Evolutionary conservation across 352 stramenopile species (phyloP).

Genomic region (Phytophthora niederhauseri): DNA sequence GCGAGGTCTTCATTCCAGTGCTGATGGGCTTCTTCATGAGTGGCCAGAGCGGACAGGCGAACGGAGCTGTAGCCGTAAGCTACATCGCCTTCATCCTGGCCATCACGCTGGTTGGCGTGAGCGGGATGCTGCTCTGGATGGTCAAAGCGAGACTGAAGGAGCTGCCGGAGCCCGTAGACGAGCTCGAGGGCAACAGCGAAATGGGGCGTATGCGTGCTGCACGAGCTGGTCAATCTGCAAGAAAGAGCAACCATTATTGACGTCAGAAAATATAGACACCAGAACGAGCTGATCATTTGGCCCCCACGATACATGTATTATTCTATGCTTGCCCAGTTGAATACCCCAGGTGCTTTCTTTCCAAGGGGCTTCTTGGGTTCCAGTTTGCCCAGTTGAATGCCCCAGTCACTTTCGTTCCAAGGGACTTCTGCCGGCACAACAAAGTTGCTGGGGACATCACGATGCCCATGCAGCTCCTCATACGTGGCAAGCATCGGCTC

Average conservation of each 20-base stretch:
- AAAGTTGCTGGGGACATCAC: constrained; percentile 12
- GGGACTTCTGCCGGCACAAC: constrained; percentile 21
- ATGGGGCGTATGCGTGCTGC: constrained; percentile 37
- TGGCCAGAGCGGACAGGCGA: constrained; percentile 75
- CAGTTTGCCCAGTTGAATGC: constrained; percentile 17
- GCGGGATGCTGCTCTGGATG: constrained; percentile 73
- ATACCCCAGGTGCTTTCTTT: constrained; percentile 12
- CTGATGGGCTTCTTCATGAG: constrained; percentile 91
- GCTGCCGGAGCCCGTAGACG: constrained; percentile 44
- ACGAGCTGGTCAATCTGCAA: constrained; percentile 24
- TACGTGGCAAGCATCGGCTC: constrained; percentile 13
- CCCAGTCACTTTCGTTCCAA: constrained; percentile 19
- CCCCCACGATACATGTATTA: neutral
- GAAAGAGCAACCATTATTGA: constrained; percentile 38
- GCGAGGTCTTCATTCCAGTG: constrained; percentile 83
- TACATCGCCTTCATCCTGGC: constrained; percentile 84
- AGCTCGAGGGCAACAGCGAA: constrained; percentile 39
- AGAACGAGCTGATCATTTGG: constrained; percentile 11
- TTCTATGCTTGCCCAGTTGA: constrained; percentile 13
- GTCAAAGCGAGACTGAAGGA: constrained; percentile 67
- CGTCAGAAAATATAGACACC: constrained; percentile 24
- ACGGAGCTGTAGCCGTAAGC: constrained; percentile 73
- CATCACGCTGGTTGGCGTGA: constrained; percentile 71
- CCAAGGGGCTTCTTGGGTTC: constrained; percentile 9
- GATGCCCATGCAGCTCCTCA: constrained; percentile 20